These are phyloP conservation scores for Meira nashicola DNA, from an alignment of 1,284 basidiomycete genomes.

Conservation along the genomic window DNA sequence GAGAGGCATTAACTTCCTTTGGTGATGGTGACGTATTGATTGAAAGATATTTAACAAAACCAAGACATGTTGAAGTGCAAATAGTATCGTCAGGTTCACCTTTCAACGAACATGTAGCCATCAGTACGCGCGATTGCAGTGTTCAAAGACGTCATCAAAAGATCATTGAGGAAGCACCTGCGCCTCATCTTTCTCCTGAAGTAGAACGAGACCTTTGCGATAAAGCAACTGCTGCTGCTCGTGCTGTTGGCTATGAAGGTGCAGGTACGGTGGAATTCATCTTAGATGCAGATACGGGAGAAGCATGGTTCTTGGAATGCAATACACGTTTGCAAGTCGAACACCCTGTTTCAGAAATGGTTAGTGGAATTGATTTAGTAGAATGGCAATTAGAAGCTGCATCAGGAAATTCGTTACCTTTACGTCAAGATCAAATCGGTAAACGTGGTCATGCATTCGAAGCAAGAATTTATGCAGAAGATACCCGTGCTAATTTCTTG, in stretches of 20 bases:
- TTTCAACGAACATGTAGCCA: conserved; percentile 73
- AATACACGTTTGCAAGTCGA: conserved; percentile 76
- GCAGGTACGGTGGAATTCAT: conserved; percentile 75
- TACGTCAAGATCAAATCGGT: conserved; percentile 70
- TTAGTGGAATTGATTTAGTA: conserved; percentile 84
- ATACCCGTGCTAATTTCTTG: conserved; percentile 63
- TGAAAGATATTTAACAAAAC: conserved; percentile 44
- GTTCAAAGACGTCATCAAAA: conserved; percentile 92
- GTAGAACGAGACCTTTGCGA: conserved; percentile 73
- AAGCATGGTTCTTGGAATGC: conserved; percentile 54
- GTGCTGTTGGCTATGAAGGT: conserved; percentile 84
- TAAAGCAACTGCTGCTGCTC: conserved; percentile 84
- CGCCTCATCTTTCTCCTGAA: conserved; percentile 72
- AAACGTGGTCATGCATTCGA: conserved; percentile 89
- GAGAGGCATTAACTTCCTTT: conserved; percentile 60
- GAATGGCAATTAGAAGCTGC: conserved; percentile 85
- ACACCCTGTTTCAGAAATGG: conserved; percentile 92
- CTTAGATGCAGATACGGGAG: conserved; percentile 19
- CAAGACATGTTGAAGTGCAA: conserved; percentile 69
- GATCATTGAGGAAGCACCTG: conserved; percentile 92
- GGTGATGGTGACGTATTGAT: conserved; percentile 59
- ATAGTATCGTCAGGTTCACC: conserved; percentile 62
- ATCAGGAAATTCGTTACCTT: conserved; percentile 76
- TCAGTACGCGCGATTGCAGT: conserved; percentile 91
- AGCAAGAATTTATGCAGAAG: conserved; percentile 93